Base-by-base conservation (phyloP, 257 asterid species). In the Fraxinus quadrangulata region DNA sequence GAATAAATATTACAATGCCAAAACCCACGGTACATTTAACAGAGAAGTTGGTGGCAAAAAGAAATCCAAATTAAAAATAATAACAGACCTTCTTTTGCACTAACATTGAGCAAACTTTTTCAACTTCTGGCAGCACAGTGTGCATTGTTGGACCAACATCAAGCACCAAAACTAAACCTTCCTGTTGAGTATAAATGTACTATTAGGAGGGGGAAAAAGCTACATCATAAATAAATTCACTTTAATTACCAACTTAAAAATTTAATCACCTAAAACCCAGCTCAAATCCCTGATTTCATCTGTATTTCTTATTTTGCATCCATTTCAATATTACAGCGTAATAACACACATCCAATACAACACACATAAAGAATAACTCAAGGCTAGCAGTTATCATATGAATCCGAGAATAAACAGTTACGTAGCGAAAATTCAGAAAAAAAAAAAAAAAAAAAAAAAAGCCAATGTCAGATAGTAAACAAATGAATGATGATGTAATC, bases 81-180 rank as follows among this genome's bases (percentile, higher is more conserved):
- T 17, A 61, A 16, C 2, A 8, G 75, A 92, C 99, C 99, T 95
- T 95, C 93, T 93, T 93, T 89, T 88, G 88, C 10, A 88, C 79
- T 42, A 95, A 87, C 97, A 89, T 76, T 45, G 96, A 85, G 85
- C 98, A 95, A 85, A 91, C 89, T 83, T 93, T 93, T 81, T 87
- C 91, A 40, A 95, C 79, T 81, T 93, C 94, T 12, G 96, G 97
- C 72, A 95, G 88, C 78, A 95, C 33, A 47, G 88, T 77, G 75
- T 90, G 98, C 97, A 93, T 91, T 71, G 96, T 84, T 51, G 94
- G 97, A 81, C 98, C 94, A 83, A 95, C 97, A 90, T 95, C 99
- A 83, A 95, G 87, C 78, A 95, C 82, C 88, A 95, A 71, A 79
- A 95, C 85, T 71, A 95, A 79, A 66, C 92, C 88, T 82, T 95